Evolutionary conservation across 495 filamentous ascomycete genomes (phyloP).

Genomic region (Aspergillus bridgeri): DNA sequence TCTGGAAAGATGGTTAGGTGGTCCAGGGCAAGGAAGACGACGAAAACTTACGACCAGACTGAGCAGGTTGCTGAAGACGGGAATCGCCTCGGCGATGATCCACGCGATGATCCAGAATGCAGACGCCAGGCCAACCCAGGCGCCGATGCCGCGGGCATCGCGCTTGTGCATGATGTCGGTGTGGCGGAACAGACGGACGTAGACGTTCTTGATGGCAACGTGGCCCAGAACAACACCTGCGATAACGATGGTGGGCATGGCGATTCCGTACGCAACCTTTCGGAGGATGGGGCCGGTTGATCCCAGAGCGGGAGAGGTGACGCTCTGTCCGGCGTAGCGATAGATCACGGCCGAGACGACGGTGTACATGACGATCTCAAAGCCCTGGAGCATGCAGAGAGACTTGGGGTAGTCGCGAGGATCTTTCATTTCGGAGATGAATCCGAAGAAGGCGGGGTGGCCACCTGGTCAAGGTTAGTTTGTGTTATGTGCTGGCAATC

Average conservation of each 20-base stretch:
- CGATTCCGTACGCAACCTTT: constrained; percentile 65
- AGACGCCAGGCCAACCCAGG: constrained; percentile 54
- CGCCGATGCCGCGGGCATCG: constrained; percentile 35
- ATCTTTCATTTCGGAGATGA: constrained; percentile 65
- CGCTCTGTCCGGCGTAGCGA: constrained; percentile 57
- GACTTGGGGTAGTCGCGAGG: constrained; percentile 57
- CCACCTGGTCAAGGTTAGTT: constrained; percentile 36
- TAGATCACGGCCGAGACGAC: constrained; percentile 47
- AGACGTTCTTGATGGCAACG: constrained; percentile 53
- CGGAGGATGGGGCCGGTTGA: constrained; percentile 53
- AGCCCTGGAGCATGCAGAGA: constrained; percentile 51
- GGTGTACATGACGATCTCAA: constrained; percentile 59
- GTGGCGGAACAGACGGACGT: constrained; percentile 49
- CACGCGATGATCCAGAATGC: constrained; percentile 58
- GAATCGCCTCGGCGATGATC: constrained; percentile 65
- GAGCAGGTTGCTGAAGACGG: constrained; percentile 61
- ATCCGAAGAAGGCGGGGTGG: constrained; percentile 61
- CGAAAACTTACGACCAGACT: constrained; percentile 27
- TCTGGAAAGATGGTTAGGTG: constrained; percentile 9
- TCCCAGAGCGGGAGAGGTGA: constrained; percentile 62
- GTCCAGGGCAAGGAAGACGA: not conserved
- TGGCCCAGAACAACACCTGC: constrained; percentile 59
- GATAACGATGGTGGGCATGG: constrained; percentile 58
- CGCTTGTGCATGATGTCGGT: constrained; percentile 50
- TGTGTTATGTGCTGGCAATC: not conserved